These are phyloP conservation scores for Ligustrum vulgare DNA, from an alignment of 257 asterid genomes.

Conservation along the genomic window DNA sequence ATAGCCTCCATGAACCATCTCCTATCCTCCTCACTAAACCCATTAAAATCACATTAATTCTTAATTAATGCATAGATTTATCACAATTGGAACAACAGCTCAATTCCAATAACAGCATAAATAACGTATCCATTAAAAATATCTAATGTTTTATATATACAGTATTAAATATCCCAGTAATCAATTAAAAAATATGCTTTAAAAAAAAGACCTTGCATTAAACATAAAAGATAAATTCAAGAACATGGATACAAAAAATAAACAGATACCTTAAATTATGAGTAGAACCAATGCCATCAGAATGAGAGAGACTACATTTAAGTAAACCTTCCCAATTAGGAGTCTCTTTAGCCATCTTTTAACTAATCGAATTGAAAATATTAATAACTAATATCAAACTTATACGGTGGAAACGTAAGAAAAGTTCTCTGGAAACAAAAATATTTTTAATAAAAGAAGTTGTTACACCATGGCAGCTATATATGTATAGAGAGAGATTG, in stretches of 20 bases:
- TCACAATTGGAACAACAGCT: background rate
- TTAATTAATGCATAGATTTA: background rate
- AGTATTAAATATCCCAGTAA: too few species aligned
- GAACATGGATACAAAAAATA: background rate
- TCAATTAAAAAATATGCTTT: too few species aligned
- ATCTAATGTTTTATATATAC: too few species aligned
- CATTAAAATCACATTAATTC: background rate
- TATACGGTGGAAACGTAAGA: too few species aligned
- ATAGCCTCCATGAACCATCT: slow-evolving; percentile 96
- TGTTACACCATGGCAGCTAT: background rate
- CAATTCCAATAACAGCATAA: background rate
- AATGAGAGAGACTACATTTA: slow-evolving; percentile 87
- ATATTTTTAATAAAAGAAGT: too few species aligned
- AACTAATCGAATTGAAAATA: background rate
- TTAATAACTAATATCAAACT: too few species aligned
- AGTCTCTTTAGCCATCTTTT: slow-evolving; percentile 66
- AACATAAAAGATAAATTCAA: background rate
- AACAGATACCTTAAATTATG: slow-evolving; percentile 62
- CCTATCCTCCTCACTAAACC: slow-evolving; percentile 77
- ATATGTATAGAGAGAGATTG: background rate
- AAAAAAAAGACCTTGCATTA: too few species aligned
- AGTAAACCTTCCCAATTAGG: slow-evolving; percentile 95
- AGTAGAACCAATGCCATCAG: slow-evolving; percentile 69
- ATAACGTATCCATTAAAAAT: too few species aligned
- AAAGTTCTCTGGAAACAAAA: background rate